phyloP scores from a whole-genome alignment of 768 basidiomycete species.

The Russula earlei region DNA sequence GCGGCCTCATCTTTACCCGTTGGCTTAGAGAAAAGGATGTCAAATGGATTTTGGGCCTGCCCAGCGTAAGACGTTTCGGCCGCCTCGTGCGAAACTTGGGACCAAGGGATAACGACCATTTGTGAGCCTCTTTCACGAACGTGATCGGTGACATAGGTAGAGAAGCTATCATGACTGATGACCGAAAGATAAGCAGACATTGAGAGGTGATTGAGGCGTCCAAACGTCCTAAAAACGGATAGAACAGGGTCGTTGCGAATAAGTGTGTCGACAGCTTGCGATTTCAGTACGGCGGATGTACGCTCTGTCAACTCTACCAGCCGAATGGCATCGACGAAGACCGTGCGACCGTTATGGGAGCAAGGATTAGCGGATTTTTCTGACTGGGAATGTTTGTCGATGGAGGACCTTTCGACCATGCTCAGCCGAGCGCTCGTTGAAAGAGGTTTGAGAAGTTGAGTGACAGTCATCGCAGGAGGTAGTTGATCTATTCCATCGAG shows the following conservation, averaged over 20 bases:
- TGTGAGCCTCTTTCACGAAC: conserved; percentile 50
- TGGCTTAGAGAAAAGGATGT: conserved; percentile 58
- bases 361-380: neutral
- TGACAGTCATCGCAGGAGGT: conserved; percentile 72
- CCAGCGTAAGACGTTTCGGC: conserved; percentile 22
- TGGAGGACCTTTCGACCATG: neutral
- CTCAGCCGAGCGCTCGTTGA: neutral
- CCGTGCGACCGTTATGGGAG: conserved; percentile 23
- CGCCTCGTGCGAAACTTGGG: conserved; percentile 27
- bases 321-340: conserved; percentile 68
- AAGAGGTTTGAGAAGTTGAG: conserved; percentile 53
- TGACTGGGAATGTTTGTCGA: neutral
- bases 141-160: conserved; percentile 53
- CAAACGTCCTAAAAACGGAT: conserved; percentile 70
- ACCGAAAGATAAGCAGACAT: conserved; percentile 67
- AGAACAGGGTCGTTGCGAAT: conserved; percentile 64
- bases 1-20: conserved; percentile 40
- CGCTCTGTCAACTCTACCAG: conserved; percentile 85
- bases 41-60: conserved; percentile 52
- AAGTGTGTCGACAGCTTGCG: conserved; percentile 62
- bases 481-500: conserved; percentile 76
- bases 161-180: conserved; percentile 65
- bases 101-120: conserved; percentile 83
- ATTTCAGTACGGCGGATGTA: conserved; percentile 78
- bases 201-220: conserved; percentile 53